Evolutionary conservation across 2,329 filamentous ascomycete genomes (phyloP).

Genomic region (Botryotinia globosa): DNA sequence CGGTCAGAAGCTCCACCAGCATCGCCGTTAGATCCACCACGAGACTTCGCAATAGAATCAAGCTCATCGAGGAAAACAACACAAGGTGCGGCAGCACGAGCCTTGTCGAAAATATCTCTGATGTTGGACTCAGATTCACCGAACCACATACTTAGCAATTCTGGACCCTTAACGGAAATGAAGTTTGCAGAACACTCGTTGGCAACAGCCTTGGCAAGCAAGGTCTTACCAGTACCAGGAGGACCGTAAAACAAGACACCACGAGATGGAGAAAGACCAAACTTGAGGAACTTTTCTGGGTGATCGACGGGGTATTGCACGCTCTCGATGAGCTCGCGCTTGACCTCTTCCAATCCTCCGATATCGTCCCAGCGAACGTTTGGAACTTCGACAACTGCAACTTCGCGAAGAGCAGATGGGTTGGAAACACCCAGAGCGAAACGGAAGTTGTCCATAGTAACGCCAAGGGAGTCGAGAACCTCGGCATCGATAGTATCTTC

Average conservation of each 20-base stretch:
- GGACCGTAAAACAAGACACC: constrained; percentile 99
- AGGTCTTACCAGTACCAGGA: constrained; percentile 99
- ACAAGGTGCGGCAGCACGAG: constrained; percentile 93
- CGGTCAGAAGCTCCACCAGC: constrained; percentile 97
- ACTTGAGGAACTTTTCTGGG: constrained; percentile 99
- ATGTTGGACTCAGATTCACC: constrained; percentile 99
- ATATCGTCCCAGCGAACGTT: constrained; percentile 99
- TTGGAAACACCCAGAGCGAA: constrained; percentile 98
- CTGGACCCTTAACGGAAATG: constrained; percentile 98
- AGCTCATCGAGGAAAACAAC: constrained; percentile 98
- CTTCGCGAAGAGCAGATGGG: constrained; percentile 96
- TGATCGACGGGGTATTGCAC: constrained; percentile 99
- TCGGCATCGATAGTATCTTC: constrained; percentile 99
- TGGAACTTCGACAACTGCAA: constrained; percentile 97
- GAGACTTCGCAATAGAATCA: constrained; percentile 98
- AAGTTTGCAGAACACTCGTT: constrained; percentile 99
- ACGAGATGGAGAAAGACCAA: constrained; percentile 93
- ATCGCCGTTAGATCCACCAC: constrained; percentile 93
- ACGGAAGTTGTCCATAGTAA: constrained; percentile 99
- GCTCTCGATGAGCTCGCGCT: constrained; percentile 98
- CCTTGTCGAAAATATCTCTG: constrained; percentile 99
- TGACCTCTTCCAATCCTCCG: constrained; percentile 96
- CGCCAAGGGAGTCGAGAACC: constrained; percentile 94
- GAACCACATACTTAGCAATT: constrained; percentile 99
- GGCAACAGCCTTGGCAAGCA: constrained; percentile 98